Evolutionary conservation across 2,329 filamentous ascomycete genomes (phyloP).

Genomic region (Colletotrichum tropicicola): DNA sequence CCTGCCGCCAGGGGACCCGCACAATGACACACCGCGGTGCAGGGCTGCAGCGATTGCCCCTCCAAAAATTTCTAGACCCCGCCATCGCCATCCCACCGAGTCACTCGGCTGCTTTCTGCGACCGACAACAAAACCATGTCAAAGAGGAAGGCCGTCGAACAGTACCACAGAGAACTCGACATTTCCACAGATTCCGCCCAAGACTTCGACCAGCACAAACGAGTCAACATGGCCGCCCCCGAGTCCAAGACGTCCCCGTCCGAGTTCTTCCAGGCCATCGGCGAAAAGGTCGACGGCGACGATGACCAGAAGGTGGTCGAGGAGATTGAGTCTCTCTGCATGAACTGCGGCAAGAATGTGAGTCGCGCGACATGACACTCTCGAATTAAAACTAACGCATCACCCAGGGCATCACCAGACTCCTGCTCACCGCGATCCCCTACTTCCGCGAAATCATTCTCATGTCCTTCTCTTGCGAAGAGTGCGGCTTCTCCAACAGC

Average conservation of each 20-base stretch:
- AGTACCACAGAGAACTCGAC: background rate
- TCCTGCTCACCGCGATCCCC: conserved; percentile 91
- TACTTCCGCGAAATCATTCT: conserved; percentile 98
- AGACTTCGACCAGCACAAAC: background rate
- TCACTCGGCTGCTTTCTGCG: conserved; percentile 4
- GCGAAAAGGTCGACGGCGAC: conserved; percentile 62
- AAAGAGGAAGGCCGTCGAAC: background rate
- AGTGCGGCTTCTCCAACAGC: conserved; percentile 90
- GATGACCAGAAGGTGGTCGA: conserved; percentile 68
- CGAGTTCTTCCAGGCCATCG: conserved; percentile 71
- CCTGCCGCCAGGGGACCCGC: conserved; percentile 16
- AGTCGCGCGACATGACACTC: conserved; percentile 33
- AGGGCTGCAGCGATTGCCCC: conserved; percentile 33
- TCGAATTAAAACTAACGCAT: conserved; percentile 18
- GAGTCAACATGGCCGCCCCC: conserved; percentile 51
- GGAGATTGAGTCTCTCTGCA: conserved; percentile 82
- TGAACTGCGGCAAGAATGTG: conserved; percentile 86
- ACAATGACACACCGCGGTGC: conserved; percentile 28
- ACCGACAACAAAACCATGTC: conserved; percentile 21
- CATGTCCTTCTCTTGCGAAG: conserved; percentile 93
- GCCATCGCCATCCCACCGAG: conserved; percentile 31
- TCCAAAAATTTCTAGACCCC: conserved; percentile 36
- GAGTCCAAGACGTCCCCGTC: conserved; percentile 49
- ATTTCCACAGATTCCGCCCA: background rate
- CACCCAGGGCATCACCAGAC: conserved; percentile 78